These are phyloP conservation scores for Termitomyces eurrhizus DNA, from an alignment of 768 basidiomycete genomes.

Conservation along the genomic window DNA sequence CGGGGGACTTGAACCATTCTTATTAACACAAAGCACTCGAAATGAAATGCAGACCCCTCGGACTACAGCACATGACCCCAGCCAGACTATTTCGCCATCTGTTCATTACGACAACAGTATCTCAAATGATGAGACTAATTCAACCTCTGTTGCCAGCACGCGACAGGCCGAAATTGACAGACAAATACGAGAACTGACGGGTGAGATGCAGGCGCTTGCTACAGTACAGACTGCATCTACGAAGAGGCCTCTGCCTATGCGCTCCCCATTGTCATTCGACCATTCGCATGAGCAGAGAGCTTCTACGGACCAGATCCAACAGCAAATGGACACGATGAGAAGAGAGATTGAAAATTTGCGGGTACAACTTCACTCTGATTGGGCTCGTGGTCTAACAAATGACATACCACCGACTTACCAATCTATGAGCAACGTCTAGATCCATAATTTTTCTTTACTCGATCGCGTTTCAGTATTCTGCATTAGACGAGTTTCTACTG, in stretches of 20 bases:
- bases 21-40: not conserved
- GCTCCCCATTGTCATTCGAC: not conserved
- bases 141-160: not conserved
- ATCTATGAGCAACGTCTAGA: no score
- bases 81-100: not conserved
- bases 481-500: no score
- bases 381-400: slow-evolving; percentile 14
- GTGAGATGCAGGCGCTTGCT: slow-evolving; percentile 4
- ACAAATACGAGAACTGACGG: slow-evolving; percentile 2
- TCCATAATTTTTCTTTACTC: no score
- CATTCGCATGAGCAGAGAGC: not conserved
- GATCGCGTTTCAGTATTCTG: no score
- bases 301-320: not conserved
- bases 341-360: slow-evolving; percentile 11
- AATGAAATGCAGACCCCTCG: not conserved
- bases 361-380: slow-evolving; percentile 9
- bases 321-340: slow-evolving; percentile 12
- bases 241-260: not conserved
- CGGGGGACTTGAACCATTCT: not conserved
- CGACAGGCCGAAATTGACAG: slow-evolving; percentile 10
- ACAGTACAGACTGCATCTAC: not conserved
- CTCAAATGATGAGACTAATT: not conserved
- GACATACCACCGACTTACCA: slow-evolving; percentile 17
- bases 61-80: not conserved
- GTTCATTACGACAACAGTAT: not conserved